Conservation (phyloP, 164 flowering plant species). For the Houttuynia cordata region DNA sequence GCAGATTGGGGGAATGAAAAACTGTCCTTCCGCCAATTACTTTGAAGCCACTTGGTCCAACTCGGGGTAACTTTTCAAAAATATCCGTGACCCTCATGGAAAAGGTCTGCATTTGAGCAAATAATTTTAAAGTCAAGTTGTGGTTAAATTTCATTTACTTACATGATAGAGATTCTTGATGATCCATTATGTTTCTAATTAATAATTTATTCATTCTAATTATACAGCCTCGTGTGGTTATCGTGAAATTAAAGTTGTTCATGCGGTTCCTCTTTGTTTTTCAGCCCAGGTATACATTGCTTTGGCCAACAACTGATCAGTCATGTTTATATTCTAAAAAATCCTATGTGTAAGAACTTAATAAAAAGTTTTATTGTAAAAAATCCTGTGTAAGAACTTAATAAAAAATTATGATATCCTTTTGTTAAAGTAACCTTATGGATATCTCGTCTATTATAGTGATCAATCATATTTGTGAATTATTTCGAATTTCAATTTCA, state of each 20-base stretch:
- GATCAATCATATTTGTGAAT: too few relatives aligned
- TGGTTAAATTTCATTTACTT: neutral
- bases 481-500: too few relatives aligned
- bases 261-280: conserved; percentile 42
- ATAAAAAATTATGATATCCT: too few relatives aligned
- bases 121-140: neutral
- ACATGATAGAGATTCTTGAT: neutral
- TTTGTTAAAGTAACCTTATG: too few relatives aligned
- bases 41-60: conserved; percentile 86
- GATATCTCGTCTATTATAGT: too few relatives aligned
- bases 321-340: too few relatives aligned
- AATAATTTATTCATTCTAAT: neutral
- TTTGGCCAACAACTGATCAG: too few relatives aligned
- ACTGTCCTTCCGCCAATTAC: conserved; percentile 87
- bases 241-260: conserved; percentile 59
- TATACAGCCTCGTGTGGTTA: conserved; percentile 87
- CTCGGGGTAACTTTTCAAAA: conserved; percentile 81
- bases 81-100: conserved; percentile 89
- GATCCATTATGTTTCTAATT: too few relatives aligned
- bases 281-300: too few relatives aligned
- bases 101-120: conserved; percentile 38
- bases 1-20: conserved; percentile 89
- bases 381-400: too few relatives aligned
- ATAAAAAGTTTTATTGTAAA: too few relatives aligned
- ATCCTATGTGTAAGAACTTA: too few relatives aligned